Base-by-base conservation (phyloP, 371 early-diverging fungal species). In the Rhizopus microsporus region DNA sequence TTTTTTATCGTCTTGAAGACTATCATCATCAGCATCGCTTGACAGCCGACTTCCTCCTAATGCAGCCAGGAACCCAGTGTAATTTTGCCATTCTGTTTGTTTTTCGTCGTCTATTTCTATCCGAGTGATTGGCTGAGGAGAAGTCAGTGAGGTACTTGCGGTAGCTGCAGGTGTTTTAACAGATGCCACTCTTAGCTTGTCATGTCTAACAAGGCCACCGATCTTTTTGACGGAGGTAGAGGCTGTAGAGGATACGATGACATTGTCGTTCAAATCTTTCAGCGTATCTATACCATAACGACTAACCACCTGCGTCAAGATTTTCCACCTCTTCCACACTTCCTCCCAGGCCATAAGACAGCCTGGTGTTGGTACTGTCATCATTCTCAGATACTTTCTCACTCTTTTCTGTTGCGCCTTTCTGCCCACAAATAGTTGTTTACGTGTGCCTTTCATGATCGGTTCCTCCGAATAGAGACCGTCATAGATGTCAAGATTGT, bases 31-130 rank as follows among this genome's bases (percentile, higher is more conserved):
- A 12, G 31, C 33, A 7, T 60, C 69, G 3, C 51, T 51, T 3
- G 56, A 45, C 35, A 89, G 69, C 32, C 92, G 87, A n/a, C 86
- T 80, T 7, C 91, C 93, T 12, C 92, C 92, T 6, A 94, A 63
- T 0, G 94, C 86, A 50, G 89, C 89, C 45, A 95, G 69, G 66
- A 93, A 93, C 0, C 93, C 94, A 0, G 94, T 92, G 66, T 89
- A 90, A 74, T 93, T 90, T 58, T 86, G 80, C 88, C 92, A 88
- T 57, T 87, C 87, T 8, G 83, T 74, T 30, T 51, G 72, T 23
- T 67, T 68, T 16, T 75, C 73, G n/a, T 75, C 78, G n/a, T 75
- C 71, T 4, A 67, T 62, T 34, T 67, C 70, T 10, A 55, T 42
- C 35, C 63, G 47, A n/a, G 54, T 49, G 2, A 65, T 61, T 8